A percentile compares a stretch with the other conserved stretches of the same genome.
Conservation (phyloP, 73 alveolate genomes). For the Symbiodinium pilosum region DNA sequence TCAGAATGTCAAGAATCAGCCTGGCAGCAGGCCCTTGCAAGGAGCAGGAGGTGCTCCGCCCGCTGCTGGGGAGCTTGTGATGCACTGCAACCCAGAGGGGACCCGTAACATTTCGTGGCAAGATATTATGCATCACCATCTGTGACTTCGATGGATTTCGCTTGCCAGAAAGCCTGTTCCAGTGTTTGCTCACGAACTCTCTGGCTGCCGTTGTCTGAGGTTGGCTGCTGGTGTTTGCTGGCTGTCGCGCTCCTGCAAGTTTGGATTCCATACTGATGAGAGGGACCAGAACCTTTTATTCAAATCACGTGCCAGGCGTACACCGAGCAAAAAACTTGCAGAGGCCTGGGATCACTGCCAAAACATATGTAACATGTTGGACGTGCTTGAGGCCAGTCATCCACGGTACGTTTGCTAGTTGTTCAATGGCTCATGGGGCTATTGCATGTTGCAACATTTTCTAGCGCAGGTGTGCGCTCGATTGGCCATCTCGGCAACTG, state of each 20-base stretch:
- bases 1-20: background rate
- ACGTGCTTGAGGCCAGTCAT: background rate
- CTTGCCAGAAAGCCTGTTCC: too few species aligned
- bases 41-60: background rate
- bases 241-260: background rate
- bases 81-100: background rate
- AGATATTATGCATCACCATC: background rate
- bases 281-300: background rate
- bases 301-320: background rate
- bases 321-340: background rate
- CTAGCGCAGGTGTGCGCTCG: background rate
- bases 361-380: background rate
- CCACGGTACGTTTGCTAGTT: background rate
- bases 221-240: background rate
- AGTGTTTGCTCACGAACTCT: too few species aligned
- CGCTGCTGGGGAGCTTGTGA: background rate
- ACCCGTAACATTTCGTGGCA: background rate
- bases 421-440: background rate
- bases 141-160: too few species aligned
- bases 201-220: background rate
- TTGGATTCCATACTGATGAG: background rate
- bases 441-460: background rate
- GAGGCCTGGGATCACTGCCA: background rate
- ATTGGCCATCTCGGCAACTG: background rate
- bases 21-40: constrained; percentile 18